Base-by-base conservation (phyloP, 345 rosid genomes). In the Hibiscus mutabilis region DNA sequence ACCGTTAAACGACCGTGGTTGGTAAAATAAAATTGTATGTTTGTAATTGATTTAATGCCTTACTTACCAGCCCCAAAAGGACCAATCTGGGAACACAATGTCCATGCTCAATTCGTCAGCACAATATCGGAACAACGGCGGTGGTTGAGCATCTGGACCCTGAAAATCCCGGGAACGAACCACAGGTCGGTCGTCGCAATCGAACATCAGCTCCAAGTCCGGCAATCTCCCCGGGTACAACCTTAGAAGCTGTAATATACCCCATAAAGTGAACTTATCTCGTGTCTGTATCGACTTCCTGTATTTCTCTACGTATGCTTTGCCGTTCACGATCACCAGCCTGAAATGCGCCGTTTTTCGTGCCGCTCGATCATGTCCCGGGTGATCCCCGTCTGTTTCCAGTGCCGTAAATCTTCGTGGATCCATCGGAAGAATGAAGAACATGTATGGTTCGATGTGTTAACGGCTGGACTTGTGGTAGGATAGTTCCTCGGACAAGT, bases 41-140 rank as follows among this genome's bases (percentile, higher is more conserved):
- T 53, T 53, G 58, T 18, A 19, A 19, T n/a, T n/a, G n/a, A n/a
- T 8, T 19, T 55, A 55, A 8, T 53, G 11, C 12, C 10, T 4
- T 2, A 9, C 29, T 73, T 84, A 90, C 98, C 98, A 90, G 68
- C 96, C 96, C 98, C 95, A 93, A 72, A 87, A 90, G 5, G 94
- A 86, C 90, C 95, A 88, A 75, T 92, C 98, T 21, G 96, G 96
- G 71, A 90, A 82, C 12, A 86, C 93, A 5, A 90, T 80, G 69
- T 90, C 96, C 77, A 87, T 60, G 13, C 82, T 84, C 53, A 66
- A 71, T 44, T 77, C 75, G 19, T 87, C 81, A 3, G 87, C 81
- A 42, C 96, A 92, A 55, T 90, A 90, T 57, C 84, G 81, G 66
- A 92, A 87, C 69, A 93, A 40, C 24, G 93, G 92, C 3, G 91